These are phyloP conservation scores for Multifurca ochricompacta DNA, from an alignment of 768 basidiomycete species.

Conservation along the genomic window DNA sequence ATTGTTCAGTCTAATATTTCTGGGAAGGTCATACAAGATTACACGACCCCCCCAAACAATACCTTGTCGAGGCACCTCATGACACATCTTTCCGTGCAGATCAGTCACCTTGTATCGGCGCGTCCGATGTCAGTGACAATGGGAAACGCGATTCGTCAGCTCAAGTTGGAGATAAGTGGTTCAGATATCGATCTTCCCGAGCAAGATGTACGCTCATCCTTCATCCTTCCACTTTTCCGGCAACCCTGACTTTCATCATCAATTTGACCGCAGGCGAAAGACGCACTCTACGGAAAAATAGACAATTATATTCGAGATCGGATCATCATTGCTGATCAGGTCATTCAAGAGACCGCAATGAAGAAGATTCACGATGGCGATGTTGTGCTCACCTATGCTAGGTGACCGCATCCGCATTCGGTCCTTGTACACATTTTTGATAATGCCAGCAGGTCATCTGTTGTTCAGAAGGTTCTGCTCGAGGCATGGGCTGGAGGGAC, in stretches of 20 bases:
- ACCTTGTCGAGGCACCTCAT: constrained; percentile 87
- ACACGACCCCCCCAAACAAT: constrained; percentile 77
- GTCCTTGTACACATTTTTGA: constrained; percentile 5
- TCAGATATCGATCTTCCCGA: constrained; percentile 91
- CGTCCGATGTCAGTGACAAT: constrained; percentile 89
- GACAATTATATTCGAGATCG: constrained; percentile 92
- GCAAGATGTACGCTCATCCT: constrained; percentile 66
- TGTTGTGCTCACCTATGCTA: constrained; percentile 86
- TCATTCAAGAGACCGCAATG: constrained; percentile 82
- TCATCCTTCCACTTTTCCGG: neutral
- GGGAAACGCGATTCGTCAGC: constrained; percentile 89
- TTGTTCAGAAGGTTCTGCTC: constrained; percentile 85
- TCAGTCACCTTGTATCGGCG: constrained; percentile 79
- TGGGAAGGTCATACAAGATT: constrained; percentile 80
- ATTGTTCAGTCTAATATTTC: constrained; percentile 15
- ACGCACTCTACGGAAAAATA: constrained; percentile 73
- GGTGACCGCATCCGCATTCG: constrained; percentile 37
- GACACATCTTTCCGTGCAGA: constrained; percentile 89
- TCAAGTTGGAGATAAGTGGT: constrained; percentile 91
- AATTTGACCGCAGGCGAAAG: constrained; percentile 61
- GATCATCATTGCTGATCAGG: constrained; percentile 87
- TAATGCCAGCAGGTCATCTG: constrained; percentile 63
- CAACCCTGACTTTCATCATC: constrained; percentile 1
- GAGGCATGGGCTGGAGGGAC: constrained; percentile 68
- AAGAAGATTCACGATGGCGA: constrained; percentile 95